Conservation (phyloP, 164 flowering plant genomes). For the Taxillus chinensis region DNA sequence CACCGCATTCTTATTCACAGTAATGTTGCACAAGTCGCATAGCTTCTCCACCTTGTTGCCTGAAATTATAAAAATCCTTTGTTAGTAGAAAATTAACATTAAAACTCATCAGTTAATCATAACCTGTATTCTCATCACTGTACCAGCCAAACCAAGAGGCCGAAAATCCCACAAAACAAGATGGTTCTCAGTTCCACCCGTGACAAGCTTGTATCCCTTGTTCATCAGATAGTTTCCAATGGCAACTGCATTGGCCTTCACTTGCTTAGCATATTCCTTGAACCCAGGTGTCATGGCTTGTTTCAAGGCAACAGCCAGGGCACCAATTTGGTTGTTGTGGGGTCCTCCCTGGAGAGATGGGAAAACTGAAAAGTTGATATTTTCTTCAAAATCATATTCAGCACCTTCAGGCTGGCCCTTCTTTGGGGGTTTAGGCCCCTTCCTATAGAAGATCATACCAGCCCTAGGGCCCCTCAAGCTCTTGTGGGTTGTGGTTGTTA, state of each 20-base stretch:
- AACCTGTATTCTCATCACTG: background rate
- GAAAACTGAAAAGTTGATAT: conserved; percentile 94
- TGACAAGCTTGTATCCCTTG: conserved; percentile 90
- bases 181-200: conserved; percentile 97
- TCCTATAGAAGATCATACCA: conserved; percentile 99
- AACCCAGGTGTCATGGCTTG: conserved; percentile 79
- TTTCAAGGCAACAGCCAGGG: conserved; percentile 94
- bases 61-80: conserved; percentile 15
- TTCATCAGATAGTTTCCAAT: conserved; percentile 82
- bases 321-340: conserved; percentile 98
- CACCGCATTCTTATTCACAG: conserved; percentile 97
- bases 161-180: conserved; percentile 99
- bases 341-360: conserved; percentile 99
- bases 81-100: background rate
- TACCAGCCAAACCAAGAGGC: conserved; percentile 98
- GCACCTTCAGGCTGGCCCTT: conserved; percentile 98
- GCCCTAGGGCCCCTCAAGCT: conserved; percentile 97
- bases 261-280: conserved; percentile 97
- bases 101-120: background rate
- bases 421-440: conserved; percentile 96
- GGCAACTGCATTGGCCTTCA: conserved; percentile 97
- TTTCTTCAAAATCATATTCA: conserved; percentile 90
- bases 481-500: conserved; percentile 98
- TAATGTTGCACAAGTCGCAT: conserved; percentile 82
- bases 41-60: conserved; percentile 98